Evolutionary conservation across 805 yeast genomes (phyloP).

Genomic region (Wickerhamomyces chaumierensis): DNA sequence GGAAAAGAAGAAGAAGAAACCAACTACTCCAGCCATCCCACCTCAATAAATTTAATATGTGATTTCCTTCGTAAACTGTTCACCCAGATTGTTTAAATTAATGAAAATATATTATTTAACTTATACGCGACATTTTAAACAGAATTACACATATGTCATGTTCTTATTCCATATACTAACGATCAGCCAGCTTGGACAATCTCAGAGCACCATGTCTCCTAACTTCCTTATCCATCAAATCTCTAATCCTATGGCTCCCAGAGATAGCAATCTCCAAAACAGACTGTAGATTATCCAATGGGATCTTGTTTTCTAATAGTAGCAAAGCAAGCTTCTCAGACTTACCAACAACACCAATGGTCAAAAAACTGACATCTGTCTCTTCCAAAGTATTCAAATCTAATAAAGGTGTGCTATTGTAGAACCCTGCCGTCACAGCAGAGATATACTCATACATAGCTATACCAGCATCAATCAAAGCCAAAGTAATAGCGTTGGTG

Average conservation of each 20-base stretch:
- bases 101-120: no score
- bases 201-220: slow-evolving; percentile 62
- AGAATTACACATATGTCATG: no score
- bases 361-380: slow-evolving; percentile 66
- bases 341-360: slow-evolving; percentile 78
- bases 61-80: no score
- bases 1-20: slow-evolving; percentile 66
- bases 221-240: slow-evolving; percentile 77
- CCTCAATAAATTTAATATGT: slow-evolving; percentile 2
- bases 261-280: slow-evolving; percentile 75
- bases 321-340: slow-evolving; percentile 69
- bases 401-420: slow-evolving; percentile 66
- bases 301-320: slow-evolving; percentile 73
- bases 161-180: slow-evolving; percentile 2
- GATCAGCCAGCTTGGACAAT: slow-evolving; percentile 29
- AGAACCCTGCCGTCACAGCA: slow-evolving; percentile 69
- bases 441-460: slow-evolving; percentile 87
- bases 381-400: slow-evolving; percentile 82
- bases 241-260: slow-evolving; percentile 75
- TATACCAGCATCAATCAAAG: slow-evolving; percentile 89
- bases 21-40: slow-evolving; percentile 6
- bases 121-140: no score
- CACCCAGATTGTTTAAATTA: no score
- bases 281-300: slow-evolving; percentile 67
- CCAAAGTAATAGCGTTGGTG: slow-evolving; percentile 79